Evolutionary conservation across 352 stramenopile species (phyloP), one percentile per base, ranked within the genome.

Genomic region (Peronospora tabacina): DNA sequence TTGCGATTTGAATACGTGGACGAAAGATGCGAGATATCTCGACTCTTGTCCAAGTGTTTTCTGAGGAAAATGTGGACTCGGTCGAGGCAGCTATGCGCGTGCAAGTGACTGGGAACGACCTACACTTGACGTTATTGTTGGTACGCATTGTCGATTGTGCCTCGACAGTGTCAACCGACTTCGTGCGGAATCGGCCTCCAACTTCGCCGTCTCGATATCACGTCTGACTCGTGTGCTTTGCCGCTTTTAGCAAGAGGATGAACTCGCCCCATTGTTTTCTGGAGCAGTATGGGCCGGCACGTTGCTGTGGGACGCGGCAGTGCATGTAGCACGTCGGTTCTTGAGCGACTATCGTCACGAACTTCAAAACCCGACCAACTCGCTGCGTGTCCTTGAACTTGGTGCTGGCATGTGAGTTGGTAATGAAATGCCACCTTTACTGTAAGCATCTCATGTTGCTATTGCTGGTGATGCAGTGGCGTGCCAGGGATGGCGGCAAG

Each of bases 231-330:
- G 16, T 49, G 43, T 40, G 8, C 44, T 26, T 15, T 24, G 7
- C 17, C 9, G 15, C n/a, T n/a, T 6, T 1, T 29, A 91, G 80
- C 71, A 85, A 72, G 74, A 82, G 53, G 72, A 95, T 52, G 83
- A 94, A 43, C 72, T 98, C 19, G 89, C 89, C 22, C 92, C 92
- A 20, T 62, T 98, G 6, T 98, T 98, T 68, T 92, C 89, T 16
- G 92, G 92, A 7, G 87, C 86, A 6, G 75, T 84, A 32, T 98
- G 92, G 92, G 92, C 92, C 4, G 92, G 92, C 1, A 98, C 92
- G 19, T 69, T 96, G 16, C 43, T 96, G 29, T 96, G 87, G 87
- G 76, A 88, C 13, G 87, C 87, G 0, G 85, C 84, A 1, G 68
- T 87, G 48, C 66, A 85, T 44, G 63, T 91, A 38, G 63, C 77